These are phyloP conservation scores for Solanum virginianum DNA, from an alignment of 257 asterid species.

Conservation along the genomic window DNA sequence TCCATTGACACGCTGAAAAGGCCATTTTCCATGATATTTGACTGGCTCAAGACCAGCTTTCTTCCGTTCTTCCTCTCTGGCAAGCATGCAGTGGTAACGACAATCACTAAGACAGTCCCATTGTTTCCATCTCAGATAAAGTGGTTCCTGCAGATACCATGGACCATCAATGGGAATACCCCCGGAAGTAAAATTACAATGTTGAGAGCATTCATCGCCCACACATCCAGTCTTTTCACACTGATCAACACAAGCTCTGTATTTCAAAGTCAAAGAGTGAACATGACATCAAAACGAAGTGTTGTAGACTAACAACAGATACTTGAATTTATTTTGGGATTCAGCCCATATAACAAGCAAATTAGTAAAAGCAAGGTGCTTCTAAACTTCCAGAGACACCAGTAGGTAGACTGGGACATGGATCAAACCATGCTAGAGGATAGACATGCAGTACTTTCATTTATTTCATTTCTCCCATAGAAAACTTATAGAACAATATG, in stretches of 20 bases:
- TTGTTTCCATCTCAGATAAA: constrained; percentile 68
- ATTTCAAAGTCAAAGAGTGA: neutral
- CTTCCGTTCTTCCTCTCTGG: constrained; percentile 64
- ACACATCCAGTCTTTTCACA: constrained; percentile 88
- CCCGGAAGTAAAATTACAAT: constrained; percentile 61
- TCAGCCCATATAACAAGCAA: neutral
- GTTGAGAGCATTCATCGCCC: constrained; percentile 65
- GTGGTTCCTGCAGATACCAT: constrained; percentile 93
- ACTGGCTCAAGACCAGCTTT: constrained; percentile 55
- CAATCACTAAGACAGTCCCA: constrained; percentile 85
- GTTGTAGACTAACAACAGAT: neutral
- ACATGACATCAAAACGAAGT: neutral
- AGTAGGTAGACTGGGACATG: neutral
- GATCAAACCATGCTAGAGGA: neutral
- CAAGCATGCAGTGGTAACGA: constrained; percentile 68
- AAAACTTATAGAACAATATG: neutral
- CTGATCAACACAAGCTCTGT: constrained; percentile 54
- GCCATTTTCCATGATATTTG: constrained; percentile 88
- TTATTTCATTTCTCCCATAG: neutral
- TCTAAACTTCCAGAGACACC: neutral
- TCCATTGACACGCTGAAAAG: constrained; percentile 60
- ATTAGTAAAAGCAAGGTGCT: neutral
- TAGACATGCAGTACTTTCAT: neutral
- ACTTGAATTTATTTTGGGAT: neutral
- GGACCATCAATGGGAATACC: constrained; percentile 54